These are phyloP conservation scores for Platanthera guangdongensis DNA, from an alignment of 106 monocot genomes.

Conservation along the genomic window DNA sequence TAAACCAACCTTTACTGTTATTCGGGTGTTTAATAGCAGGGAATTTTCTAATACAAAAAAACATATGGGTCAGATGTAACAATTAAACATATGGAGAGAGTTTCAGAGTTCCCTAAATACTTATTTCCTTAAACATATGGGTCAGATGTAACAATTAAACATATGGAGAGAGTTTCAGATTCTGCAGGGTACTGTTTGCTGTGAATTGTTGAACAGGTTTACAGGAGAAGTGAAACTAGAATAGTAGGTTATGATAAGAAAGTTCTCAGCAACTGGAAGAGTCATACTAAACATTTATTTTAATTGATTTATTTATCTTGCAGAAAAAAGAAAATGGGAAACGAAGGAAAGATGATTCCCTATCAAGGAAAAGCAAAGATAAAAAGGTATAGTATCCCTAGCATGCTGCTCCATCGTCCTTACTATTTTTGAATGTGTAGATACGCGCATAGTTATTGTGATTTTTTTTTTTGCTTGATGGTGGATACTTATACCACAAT, in stretches of 20 bases:
- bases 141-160: background rate
- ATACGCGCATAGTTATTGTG: background rate
- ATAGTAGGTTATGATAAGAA: background rate
- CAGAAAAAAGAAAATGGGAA: conserved; percentile 94
- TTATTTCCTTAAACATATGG: background rate
- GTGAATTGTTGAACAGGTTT: background rate
- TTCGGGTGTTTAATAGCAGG: background rate
- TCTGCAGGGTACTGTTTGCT: background rate
- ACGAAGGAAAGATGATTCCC: conserved; percentile 89
- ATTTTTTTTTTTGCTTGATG: background rate
- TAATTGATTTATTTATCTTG: conserved; percentile 8
- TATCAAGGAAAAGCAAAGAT: conserved; percentile 68
- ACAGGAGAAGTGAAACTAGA: background rate
- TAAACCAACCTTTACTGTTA: background rate
- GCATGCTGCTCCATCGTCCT: background rate
- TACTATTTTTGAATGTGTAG: background rate
- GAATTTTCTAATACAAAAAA: background rate
- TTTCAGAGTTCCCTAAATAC: background rate
- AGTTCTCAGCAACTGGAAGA: background rate
- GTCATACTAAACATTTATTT: background rate
- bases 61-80: background rate
- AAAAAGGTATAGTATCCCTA: conserved; percentile 56
- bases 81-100: background rate
- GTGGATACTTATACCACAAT: no score
- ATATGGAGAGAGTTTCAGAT: background rate